Percentiles rank a stretch among this genome's conserved stretches.
Evolutionary conservation across 2,329 filamentous ascomycete species (phyloP).

Genomic region (Exophiala viscosa): DNA sequence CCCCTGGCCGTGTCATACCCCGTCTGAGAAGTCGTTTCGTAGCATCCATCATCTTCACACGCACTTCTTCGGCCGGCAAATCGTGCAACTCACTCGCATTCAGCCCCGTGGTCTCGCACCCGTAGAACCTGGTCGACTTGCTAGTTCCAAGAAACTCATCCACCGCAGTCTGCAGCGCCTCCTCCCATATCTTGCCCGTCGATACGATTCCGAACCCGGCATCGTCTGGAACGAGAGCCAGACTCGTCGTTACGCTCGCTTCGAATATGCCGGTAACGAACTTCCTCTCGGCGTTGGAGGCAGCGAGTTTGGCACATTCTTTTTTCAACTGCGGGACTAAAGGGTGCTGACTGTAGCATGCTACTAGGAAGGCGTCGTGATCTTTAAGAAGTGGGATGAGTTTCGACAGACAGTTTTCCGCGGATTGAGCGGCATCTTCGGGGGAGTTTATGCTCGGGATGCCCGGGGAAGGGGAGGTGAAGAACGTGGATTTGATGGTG

Average conservation of each 20-base stretch:
- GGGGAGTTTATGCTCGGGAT: conserved; percentile 76
- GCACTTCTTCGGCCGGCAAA: conserved; percentile 61
- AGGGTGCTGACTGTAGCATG: conserved; percentile 83
- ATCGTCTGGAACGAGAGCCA: conserved; percentile 50
- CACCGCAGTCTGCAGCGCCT: conserved; percentile 65
- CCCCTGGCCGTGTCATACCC: conserved; percentile 21
- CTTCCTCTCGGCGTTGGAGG: conserved; percentile 34
- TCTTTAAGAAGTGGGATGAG: conserved; percentile 41
- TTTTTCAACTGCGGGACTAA: conserved; percentile 62
- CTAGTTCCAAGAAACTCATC: conserved; percentile 53
- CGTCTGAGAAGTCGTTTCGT: conserved; percentile 60
- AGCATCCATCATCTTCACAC: conserved; percentile 63
- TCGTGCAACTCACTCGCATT: conserved; percentile 76
- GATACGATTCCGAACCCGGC: conserved; percentile 77
- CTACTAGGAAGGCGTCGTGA: conserved; percentile 75
- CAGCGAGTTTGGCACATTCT: conserved; percentile 32
- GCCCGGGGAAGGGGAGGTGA: conserved; percentile 58
- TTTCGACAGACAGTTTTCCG: conserved; percentile 58
- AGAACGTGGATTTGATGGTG: conserved; percentile 52
- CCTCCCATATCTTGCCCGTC: conserved; percentile 80
- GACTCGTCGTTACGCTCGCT: conserved; percentile 64
- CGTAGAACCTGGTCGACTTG: conserved; percentile 60
- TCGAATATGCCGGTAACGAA: conserved; percentile 83
- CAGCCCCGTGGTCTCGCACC: conserved; percentile 77
- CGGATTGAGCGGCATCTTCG: conserved; percentile 62